A percentile compares a stretch with the other conserved stretches of the same genome.
Conservation (phyloP, 345 rosid species). For the Eucalyptus polybractea region DNA sequence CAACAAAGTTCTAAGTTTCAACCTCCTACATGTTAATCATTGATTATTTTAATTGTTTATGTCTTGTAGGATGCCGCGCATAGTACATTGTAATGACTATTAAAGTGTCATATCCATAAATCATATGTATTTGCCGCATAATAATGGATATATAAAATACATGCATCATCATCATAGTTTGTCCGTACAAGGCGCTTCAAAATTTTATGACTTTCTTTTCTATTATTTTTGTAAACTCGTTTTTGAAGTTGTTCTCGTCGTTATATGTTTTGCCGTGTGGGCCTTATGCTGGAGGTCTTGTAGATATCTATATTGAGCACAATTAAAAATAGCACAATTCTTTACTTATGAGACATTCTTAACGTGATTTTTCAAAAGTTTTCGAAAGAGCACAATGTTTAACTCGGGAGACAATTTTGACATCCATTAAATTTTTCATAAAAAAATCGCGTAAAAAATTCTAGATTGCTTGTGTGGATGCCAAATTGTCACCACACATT, state of each 20-base stretch:
- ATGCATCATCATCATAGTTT: neutral
- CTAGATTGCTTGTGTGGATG: neutral
- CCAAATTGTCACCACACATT: neutral
- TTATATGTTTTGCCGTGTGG: neutral
- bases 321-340: neutral
- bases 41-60: neutral
- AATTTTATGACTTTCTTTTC: neutral
- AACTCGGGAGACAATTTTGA: neutral
- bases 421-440: neutral
- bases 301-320: neutral
- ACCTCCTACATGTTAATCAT: neutral
- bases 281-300: neutral
- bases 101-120: neutral
- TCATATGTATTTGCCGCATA: neutral
- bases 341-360: neutral
- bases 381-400: neutral
- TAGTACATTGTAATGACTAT: neutral
- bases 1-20: too few species aligned
- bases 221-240: neutral
- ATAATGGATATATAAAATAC: neutral
- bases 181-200: neutral
- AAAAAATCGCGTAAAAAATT: neutral
- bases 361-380: neutral
- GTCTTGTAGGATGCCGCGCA: neutral
- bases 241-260: neutral